Conservation (phyloP, 345 rosid genomes). For the Syzygium jambos region DNA sequence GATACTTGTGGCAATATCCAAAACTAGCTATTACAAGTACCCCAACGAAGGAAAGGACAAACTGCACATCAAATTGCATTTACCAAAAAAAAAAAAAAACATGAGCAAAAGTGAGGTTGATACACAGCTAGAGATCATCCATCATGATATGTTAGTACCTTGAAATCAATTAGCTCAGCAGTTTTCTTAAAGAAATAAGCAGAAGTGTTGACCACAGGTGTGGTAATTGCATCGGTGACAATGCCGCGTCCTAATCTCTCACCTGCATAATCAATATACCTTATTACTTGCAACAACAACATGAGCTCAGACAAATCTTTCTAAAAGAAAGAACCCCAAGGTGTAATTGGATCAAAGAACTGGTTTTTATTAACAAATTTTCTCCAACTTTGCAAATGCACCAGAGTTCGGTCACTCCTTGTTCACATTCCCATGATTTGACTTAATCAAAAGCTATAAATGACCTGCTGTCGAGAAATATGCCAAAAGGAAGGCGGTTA, state of each 20-base stretch:
- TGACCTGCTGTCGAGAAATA: neutral
- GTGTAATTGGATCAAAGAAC: neutral
- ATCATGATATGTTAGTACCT: constrained; percentile 29
- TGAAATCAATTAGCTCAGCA: constrained; percentile 80
- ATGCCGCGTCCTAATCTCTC: constrained; percentile 95
- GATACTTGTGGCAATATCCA: neutral
- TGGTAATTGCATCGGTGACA: constrained; percentile 94
- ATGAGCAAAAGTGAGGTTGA: neutral
- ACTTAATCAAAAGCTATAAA: neutral
- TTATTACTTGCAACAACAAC: neutral
- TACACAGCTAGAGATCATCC: neutral
- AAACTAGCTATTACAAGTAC: neutral
- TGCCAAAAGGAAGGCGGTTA: neutral
- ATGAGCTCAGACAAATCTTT: neutral
- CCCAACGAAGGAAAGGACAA: neutral
- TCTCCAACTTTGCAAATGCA: neutral
- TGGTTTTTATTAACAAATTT: neutral
- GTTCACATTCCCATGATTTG: neutral
- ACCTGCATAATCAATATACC: constrained; percentile 27
- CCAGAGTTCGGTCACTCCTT: neutral
- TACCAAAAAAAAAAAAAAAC: neutral
- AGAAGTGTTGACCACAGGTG: constrained; percentile 91
- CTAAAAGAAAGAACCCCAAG: neutral
- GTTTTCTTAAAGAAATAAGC: constrained; percentile 90
- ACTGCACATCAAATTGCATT: neutral